phyloP scores from a whole-genome alignment of 1,284 basidiomycete genomes.

The Vanrija sp. region DNA sequence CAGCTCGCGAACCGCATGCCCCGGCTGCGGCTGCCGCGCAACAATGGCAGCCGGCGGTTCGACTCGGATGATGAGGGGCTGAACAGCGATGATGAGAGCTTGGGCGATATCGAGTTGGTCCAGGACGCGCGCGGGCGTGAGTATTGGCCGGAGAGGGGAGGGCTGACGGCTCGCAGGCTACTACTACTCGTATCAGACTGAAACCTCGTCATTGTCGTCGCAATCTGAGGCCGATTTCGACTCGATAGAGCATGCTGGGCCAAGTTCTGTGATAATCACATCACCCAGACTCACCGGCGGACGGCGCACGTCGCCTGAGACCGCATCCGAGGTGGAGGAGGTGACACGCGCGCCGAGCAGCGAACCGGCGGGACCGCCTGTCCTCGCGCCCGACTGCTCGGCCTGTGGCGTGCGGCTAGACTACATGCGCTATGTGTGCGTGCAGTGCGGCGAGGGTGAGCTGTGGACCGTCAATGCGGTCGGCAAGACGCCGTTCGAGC shows the following conservation, averaged over 20 bases:
- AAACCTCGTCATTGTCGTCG: constrained; percentile 27
- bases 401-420: constrained; percentile 69
- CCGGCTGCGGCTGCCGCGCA: constrained; percentile 3
- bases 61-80: constrained; percentile 38
- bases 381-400: constrained; percentile 71
- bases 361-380: constrained; percentile 54
- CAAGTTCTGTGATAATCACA: too few species aligned
- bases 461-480: constrained; percentile 40
- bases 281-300: neutral
- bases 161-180: constrained; percentile 29
- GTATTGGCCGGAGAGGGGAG: constrained; percentile 1
- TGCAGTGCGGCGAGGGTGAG: constrained; percentile 68
- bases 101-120: constrained; percentile 41
- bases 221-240: constrained; percentile 21
- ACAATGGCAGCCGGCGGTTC: constrained; percentile 11
- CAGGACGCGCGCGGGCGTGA: constrained; percentile 46
- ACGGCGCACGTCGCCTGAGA: neutral
- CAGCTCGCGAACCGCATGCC: constrained; percentile 43
- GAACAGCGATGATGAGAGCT: constrained; percentile 38
- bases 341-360: constrained; percentile 51
- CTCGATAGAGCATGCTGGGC: neutral
- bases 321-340: constrained; percentile 42
- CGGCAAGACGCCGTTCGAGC: constrained; percentile 24
- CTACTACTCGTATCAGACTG: constrained; percentile 48
- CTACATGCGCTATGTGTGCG: constrained; percentile 77